A percentile compares a stretch with the other conserved stretches of the same genome.
phyloP scores from a whole-genome alignment of 306 rosid genomes.

The Myrica gale region DNA sequence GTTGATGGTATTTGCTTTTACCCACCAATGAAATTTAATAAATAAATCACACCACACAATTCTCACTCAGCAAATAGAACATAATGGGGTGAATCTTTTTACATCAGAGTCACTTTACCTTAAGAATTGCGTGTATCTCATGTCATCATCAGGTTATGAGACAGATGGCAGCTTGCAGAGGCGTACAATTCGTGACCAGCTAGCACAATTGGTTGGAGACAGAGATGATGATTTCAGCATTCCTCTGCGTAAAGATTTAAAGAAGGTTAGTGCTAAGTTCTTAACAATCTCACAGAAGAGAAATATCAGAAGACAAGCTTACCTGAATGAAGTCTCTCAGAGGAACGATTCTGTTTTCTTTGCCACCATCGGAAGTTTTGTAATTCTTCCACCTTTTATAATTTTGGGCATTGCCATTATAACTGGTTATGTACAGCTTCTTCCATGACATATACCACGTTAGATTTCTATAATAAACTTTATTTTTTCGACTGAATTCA shows the following conservation, averaged over 20 bases:
- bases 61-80: not conserved
- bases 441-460: constrained; percentile 51
- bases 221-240: constrained; percentile 77
- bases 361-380: constrained; percentile 89
- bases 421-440: constrained; percentile 93
- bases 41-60: not conserved
- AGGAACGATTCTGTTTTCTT: constrained; percentile 88
- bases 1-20: constrained; percentile 45
- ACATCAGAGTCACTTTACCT: not conserved
- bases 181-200: constrained; percentile 68
- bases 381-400: constrained; percentile 84
- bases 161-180: constrained; percentile 52
- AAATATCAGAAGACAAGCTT: constrained; percentile 81
- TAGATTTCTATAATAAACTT: not conserved
- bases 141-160: constrained; percentile 58
- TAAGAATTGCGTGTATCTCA: constrained; percentile 13
- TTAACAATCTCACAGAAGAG: constrained; percentile 85
- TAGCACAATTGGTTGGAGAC: constrained; percentile 58
- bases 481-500: not conserved
- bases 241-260: constrained; percentile 72
- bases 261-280: constrained; percentile 72
- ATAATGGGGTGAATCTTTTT: not conserved
- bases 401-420: constrained; percentile 81
- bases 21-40: not conserved
- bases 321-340: constrained; percentile 75